Percentiles rank a stretch among this genome's conserved stretches.
Evolutionary conservation across 805 yeast genomes (phyloP).

Genomic region (Monosporozyma siamensis): DNA sequence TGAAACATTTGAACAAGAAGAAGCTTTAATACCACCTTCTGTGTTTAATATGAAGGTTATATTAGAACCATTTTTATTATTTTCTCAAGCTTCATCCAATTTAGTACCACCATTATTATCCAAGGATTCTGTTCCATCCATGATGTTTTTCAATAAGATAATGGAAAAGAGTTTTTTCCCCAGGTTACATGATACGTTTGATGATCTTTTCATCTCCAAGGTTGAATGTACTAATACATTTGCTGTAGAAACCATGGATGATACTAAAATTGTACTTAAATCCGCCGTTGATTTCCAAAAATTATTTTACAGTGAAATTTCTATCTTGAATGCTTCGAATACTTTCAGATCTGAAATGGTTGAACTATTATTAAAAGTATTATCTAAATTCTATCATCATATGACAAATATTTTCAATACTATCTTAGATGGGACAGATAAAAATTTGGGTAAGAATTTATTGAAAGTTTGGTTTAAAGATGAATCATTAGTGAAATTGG

Average conservation of each 20-base stretch:
- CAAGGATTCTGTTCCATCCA: constrained; percentile 24
- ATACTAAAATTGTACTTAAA: constrained; percentile 25
- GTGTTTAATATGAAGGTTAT: constrained; percentile 74
- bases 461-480: constrained; percentile 32
- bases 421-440: constrained; percentile 17
- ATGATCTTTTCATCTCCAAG: constrained; percentile 41
- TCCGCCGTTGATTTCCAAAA: constrained; percentile 23
- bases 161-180: constrained; percentile 59
- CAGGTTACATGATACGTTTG: constrained; percentile 48
- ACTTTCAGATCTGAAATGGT: constrained; percentile 48
- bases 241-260: constrained; percentile 28
- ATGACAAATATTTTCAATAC: constrained; percentile 27
- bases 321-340: constrained; percentile 30
- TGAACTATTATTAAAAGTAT: constrained; percentile 27
- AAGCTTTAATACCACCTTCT: constrained; percentile 57
- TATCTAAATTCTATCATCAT: constrained; percentile 32
- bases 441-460: constrained; percentile 19
- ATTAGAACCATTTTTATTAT: constrained; percentile 61
- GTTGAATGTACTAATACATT: constrained; percentile 34
- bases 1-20: constrained; percentile 50
- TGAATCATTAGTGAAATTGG: constrained; percentile 24
- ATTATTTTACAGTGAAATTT: constrained; percentile 21
- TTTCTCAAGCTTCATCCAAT: constrained; percentile 49
- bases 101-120: constrained; percentile 28
- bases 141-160: constrained; percentile 49